Evolutionary conservation across 176 grass and related monocot species (phyloP), one percentile per base, ranked within the genome.

Genomic region (Oryza meyeriana): DNA sequence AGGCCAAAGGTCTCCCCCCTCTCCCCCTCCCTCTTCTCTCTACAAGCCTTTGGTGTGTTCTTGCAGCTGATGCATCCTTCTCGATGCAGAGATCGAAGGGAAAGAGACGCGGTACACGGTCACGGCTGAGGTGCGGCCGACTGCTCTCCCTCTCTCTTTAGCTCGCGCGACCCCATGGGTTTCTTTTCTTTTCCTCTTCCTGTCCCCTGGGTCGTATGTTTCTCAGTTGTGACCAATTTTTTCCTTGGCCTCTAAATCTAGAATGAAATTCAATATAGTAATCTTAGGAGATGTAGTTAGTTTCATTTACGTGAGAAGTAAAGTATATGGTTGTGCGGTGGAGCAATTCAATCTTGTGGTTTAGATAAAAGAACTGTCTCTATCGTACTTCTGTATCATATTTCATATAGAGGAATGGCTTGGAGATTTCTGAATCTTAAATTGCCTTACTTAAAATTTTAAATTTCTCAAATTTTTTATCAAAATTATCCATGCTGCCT

Each of bases 91-190:
- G 3, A 89, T 97, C 22, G 83, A 85, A 64, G 94, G 84, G 69
- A 93, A 86, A 64, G 88, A 93, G 44, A 88, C 89, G 22, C 77
- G 83, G 70, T 93, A 97, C 77, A 80, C 88, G 0, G 61, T 93
- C 62, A 80, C 86, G 2, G 84, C 27, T 0, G 94, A 97, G 93
- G 93, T 92, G 75, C 18, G 34, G 4, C 30, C 58, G 44, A 13
- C 31, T 48, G 48, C 44, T 35, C 42, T 58, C 35, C 6, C 35
- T 36, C 35, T 20, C 31, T 14, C 35, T 61, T 6, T 47, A 32
- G 25, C 13, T 61, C 75, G 25, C 36, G 17, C 13, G 28, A 9
- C 59, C 14, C 14, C 79, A 0, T 39, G 20, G 40, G 10, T 47
- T 47, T 47, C 44, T 42, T 12, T 10, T 33, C n/a, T n/a, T 66